These are phyloP conservation scores for Nowakowskiella sp. DNA, from an alignment of 192 early-diverging fungal species.

Conservation along the genomic window DNA sequence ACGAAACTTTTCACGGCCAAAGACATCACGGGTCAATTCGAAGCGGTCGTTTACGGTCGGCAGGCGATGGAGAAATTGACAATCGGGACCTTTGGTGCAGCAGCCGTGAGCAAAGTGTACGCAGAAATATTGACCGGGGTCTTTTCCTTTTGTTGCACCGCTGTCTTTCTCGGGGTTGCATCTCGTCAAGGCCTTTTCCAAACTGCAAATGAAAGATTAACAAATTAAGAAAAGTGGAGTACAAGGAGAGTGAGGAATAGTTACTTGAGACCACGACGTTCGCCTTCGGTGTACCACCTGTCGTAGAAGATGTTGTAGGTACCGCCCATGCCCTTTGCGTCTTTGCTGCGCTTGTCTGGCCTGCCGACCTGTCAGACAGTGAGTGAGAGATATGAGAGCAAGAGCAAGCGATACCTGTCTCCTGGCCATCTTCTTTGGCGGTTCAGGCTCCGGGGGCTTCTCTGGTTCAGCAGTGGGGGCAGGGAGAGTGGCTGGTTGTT, in stretches of 20 bases:
- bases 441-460: too few species aligned
- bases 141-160: slow-evolving; percentile 59
- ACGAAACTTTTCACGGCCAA: slow-evolving; percentile 65
- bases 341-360: not conserved
- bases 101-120: slow-evolving; percentile 75
- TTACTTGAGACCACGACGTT: slow-evolving; percentile 6
- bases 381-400: too few species aligned
- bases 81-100: slow-evolving; percentile 59
- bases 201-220: slow-evolving; percentile 1
- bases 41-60: slow-evolving; percentile 39
- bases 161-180: slow-evolving; percentile 58
- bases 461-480: too few species aligned
- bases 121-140: slow-evolving; percentile 64
- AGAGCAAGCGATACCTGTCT: too few species aligned
- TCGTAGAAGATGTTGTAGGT: slow-evolving; percentile 63
- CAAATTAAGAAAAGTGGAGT: not conserved
- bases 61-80: slow-evolving; percentile 47
- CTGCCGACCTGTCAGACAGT: not conserved
- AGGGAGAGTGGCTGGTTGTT: too few species aligned
- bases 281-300: slow-evolving; percentile 48
- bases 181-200: slow-evolving; percentile 52
- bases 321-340: slow-evolving; percentile 15
- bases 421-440: too few species aligned
- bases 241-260: not conserved
- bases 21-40: slow-evolving; percentile 51